Conservation (phyloP, 306 rosid species). For the Begonia peltatifolia region DNA sequence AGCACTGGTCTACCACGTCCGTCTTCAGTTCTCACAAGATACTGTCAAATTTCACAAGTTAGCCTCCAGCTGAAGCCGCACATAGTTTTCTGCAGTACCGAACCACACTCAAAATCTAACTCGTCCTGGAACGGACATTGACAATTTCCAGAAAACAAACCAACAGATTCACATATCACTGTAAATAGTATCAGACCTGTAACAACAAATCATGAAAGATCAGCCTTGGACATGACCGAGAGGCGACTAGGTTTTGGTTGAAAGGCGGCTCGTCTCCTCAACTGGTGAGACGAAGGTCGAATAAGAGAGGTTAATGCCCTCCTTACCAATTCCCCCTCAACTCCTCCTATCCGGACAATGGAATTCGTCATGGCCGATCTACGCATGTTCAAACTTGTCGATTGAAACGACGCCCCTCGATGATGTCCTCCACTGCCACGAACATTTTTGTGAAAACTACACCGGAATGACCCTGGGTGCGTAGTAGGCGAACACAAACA, state of each 20-base stretch:
- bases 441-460: conserved; percentile 64
- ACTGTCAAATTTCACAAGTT: too few species aligned
- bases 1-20: too few species aligned
- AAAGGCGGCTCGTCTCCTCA: conserved; percentile 47
- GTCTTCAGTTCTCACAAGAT: too few species aligned
- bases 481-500: conserved; percentile 92
- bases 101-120: not conserved
- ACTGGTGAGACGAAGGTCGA: conserved; percentile 89
- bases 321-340: conserved; percentile 91
- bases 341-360: conserved; percentile 76
- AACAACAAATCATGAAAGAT: conserved; percentile 20
- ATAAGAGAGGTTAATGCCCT: conserved; percentile 72
- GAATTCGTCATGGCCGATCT: conserved; percentile 98
- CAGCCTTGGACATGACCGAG: conserved; percentile 46
- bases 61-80: not conserved
- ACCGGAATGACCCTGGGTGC: conserved; percentile 88
- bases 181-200: conserved; percentile 28
- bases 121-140: conserved; percentile 7
- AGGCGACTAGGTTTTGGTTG: conserved; percentile 74
- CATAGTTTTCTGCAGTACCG: conserved; percentile 5
- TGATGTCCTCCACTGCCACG: conserved; percentile 7
- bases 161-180: conserved; percentile 6
- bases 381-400: conserved; percentile 62
- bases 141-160: too few species aligned
- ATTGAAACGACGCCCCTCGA: conserved; percentile 27